Percentiles rank a stretch among this genome's conserved stretches.
Evolutionary conservation across 768 basidiomycete species (phyloP).

Genomic region (Tulasnella sp.): DNA sequence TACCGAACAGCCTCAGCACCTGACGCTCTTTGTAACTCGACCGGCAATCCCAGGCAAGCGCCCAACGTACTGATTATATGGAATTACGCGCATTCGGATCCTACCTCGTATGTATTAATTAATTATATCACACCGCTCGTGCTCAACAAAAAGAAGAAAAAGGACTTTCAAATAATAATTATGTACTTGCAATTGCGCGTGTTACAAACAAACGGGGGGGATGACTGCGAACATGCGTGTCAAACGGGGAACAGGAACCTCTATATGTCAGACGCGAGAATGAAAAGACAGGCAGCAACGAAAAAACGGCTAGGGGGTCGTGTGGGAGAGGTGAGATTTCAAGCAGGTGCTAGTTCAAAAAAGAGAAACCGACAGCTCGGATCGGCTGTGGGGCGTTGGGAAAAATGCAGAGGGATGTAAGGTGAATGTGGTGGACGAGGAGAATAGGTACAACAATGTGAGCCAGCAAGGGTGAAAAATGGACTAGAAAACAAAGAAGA

Average conservation of each 20-base stretch:
- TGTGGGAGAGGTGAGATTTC: not conserved
- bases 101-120: too few relatives aligned
- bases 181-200: slow-evolving; percentile 5
- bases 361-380: not conserved
- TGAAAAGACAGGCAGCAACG: not conserved
- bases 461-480: not conserved
- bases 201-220: not conserved
- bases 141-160: too few relatives aligned
- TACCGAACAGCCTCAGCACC: not conserved
- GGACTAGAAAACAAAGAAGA: not conserved
- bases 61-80: not conserved
- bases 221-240: too few relatives aligned
- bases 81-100: not conserved
- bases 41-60: not conserved
- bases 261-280: slow-evolving; percentile 2
- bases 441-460: not conserved
- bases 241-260: not conserved
- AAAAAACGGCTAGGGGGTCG: not conserved
- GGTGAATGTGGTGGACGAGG: not conserved
- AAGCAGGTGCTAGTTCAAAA: not conserved
- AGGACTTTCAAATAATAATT: not conserved
- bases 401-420: not conserved
- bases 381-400: not conserved
- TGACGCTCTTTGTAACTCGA: not conserved
- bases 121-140: too few relatives aligned